A percentile compares a stretch with the other conserved stretches of the same genome.
Evolutionary conservation across 1,139 yeast species (phyloP).

Genomic region (Taphrina pruni): DNA sequence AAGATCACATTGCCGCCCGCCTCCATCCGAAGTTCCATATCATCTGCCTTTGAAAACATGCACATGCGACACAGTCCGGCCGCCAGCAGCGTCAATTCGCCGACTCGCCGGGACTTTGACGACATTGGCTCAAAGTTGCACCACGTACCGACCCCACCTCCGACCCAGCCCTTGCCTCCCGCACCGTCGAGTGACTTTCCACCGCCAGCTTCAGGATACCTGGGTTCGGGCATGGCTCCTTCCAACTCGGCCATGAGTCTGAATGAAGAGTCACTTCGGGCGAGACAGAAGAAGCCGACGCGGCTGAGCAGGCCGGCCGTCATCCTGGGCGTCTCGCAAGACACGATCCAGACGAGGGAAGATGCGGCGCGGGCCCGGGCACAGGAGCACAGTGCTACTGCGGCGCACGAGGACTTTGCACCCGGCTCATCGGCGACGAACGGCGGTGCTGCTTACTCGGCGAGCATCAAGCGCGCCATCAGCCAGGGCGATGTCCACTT

Average conservation of each 20-base stretch:
- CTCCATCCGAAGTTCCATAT: constrained; percentile 29
- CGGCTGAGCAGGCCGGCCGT: constrained; percentile 26
- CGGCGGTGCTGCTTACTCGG: neutral
- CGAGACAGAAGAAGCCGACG: constrained; percentile 21
- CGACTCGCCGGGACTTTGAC: constrained; percentile 16
- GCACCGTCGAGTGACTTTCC: constrained; percentile 15
- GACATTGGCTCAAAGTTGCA: constrained; percentile 8
- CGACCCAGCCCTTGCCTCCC: constrained; percentile 36
- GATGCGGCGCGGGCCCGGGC: constrained; percentile 1
- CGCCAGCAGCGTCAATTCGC: constrained; percentile 12
- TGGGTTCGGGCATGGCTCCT: neutral
- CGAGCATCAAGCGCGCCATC: constrained; percentile 16
- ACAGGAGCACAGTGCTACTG: constrained; percentile 2
- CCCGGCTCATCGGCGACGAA: neutral
- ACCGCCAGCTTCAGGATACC: neutral
- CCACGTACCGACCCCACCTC: constrained; percentile 30
- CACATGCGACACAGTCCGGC: constrained; percentile 16
- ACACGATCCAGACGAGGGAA: constrained; percentile 35
- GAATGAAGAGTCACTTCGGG: neutral
- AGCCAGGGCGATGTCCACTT: neutral
- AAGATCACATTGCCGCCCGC: constrained; percentile 33
- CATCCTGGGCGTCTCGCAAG: constrained; percentile 36
- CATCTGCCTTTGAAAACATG: constrained; percentile 31
- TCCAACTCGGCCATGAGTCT: constrained; percentile 1
- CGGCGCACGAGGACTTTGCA: neutral